A percentile compares a stretch with the other conserved stretches of the same genome.
Evolutionary conservation across 192 early-diverging fungal genomes (phyloP).

Genomic region (Coemansia sp.): DNA sequence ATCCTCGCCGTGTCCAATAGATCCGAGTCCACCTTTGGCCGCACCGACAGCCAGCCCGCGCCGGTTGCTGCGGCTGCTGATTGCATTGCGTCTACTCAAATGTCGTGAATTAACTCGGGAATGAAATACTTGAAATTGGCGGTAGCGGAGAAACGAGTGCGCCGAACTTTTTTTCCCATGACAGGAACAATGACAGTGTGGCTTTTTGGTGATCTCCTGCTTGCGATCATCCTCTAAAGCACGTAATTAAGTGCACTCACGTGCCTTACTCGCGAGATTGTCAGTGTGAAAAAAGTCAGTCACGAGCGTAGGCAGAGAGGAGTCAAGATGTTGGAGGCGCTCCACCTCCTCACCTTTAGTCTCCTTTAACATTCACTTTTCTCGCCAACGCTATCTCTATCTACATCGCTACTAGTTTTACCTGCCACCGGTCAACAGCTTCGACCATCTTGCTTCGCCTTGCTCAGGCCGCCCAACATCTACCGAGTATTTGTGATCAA

Average conservation of each 20-base stretch:
- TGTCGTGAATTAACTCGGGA: not conserved
- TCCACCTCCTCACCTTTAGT: not conserved
- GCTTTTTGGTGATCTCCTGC: not conserved
- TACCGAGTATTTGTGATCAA: not conserved
- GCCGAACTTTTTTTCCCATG: not conserved
- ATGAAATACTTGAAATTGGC: not conserved
- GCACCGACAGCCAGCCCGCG: not conserved
- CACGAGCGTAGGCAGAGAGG: not conserved
- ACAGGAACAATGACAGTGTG: not conserved
- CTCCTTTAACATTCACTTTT: not conserved
- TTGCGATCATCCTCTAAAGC: not conserved
- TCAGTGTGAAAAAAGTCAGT: not conserved
- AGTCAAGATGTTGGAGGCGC: not conserved
- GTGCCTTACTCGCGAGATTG: not conserved
- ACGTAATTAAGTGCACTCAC: not conserved
- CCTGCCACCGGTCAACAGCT: not conserved
- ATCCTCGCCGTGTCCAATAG: conserved; percentile 15
- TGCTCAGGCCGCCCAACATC: not conserved
- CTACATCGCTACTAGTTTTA: not conserved
- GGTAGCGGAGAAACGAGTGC: not conserved
- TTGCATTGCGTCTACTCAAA: not conserved
- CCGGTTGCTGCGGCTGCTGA: not conserved
- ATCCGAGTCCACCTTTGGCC: not conserved
- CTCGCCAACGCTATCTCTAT: not conserved
- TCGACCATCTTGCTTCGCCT: not conserved